These are phyloP conservation scores for Colletotrichum musicola DNA, from an alignment of 2,329 filamentous ascomycete species.

Conservation along the genomic window DNA sequence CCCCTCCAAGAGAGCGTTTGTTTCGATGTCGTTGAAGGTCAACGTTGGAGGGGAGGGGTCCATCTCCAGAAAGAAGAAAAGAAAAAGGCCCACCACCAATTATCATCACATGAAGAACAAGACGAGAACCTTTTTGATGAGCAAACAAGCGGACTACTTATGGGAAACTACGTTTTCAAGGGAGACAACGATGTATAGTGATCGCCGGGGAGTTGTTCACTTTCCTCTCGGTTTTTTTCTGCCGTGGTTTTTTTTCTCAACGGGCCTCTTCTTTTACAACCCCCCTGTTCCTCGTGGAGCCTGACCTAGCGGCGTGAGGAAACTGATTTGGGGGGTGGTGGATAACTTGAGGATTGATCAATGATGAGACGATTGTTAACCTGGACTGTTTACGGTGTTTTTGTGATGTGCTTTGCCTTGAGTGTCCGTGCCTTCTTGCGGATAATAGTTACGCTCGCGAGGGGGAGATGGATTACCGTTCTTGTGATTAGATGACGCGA, in stretches of 20 bases:
- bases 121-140: neutral
- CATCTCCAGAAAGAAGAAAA: neutral
- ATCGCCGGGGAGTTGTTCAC: neutral
- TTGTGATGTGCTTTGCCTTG: neutral
- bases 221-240: slow-evolving; percentile 7
- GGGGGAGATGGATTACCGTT: too few relatives aligned
- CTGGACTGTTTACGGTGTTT: neutral
- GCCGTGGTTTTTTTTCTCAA: neutral
- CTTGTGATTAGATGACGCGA: too few relatives aligned
- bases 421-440: neutral
- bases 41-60: too few relatives aligned
- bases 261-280: neutral
- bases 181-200: neutral
- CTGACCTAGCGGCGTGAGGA: slow-evolving; percentile 16
- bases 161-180: too few relatives aligned
- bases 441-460: too few relatives aligned
- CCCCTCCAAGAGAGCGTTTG: neutral
- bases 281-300: neutral
- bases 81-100: neutral
- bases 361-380: slow-evolving; percentile 39
- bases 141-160: neutral
- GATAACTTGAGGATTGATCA: slow-evolving; percentile 22
- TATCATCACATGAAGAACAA: neutral
- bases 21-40: too few relatives aligned
- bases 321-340: slow-evolving; percentile 12